Base-by-base conservation (phyloP, 352 stramenopile genomes). In the Phytophthora podocarpi region DNA sequence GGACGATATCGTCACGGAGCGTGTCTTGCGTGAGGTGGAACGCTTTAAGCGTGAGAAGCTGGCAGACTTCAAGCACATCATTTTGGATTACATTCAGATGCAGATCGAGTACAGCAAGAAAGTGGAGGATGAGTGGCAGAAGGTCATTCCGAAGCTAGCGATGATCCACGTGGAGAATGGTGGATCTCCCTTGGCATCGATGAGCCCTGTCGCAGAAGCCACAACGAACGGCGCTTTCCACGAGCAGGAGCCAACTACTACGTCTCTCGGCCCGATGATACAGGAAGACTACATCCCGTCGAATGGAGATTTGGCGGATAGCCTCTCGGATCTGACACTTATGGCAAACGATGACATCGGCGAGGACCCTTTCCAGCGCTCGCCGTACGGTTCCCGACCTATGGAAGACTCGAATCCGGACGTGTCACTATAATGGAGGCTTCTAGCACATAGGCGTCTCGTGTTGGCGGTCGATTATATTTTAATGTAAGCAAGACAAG, bases 81-180 rank as follows among this genome's bases (percentile, higher is more conserved):
- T 99, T 13, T 76, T 98, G 58, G 93, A 98, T 39, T 99, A 98
- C 78, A 98, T 98, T 64, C 84, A 98, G 50, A 87, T 98, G 69
- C 95, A 99, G 70, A 98, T 98, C 58, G 89, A 98, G 56, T 98
- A 98, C 81, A 99, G 97, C 75, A 96, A 97, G 59, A 88, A 93
- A 70, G 89, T 94, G 21, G 87, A 96, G 48, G 74, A 86, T 2
- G 84, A 93, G 48, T 96, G 87, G 87, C 74, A 82, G 48, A 64
- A 80, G 26, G 81, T 95, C 9, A 87, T 96, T 21, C 87, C 85
- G 1, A 77, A 87, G 43, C 72, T 96, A 0, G 67, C 76, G 3
- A 58, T 81, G 55, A 96, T 96, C 26, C 83, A 87, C 10, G 80
- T 95, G 7, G 80, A 93, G 28, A 68, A 68, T 8, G 46, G 66